Percentiles rank a stretch among this genome's conserved stretches.
Evolutionary conservation across 345 rosid species (phyloP).

Genomic region (Brassica rapa): DNA sequence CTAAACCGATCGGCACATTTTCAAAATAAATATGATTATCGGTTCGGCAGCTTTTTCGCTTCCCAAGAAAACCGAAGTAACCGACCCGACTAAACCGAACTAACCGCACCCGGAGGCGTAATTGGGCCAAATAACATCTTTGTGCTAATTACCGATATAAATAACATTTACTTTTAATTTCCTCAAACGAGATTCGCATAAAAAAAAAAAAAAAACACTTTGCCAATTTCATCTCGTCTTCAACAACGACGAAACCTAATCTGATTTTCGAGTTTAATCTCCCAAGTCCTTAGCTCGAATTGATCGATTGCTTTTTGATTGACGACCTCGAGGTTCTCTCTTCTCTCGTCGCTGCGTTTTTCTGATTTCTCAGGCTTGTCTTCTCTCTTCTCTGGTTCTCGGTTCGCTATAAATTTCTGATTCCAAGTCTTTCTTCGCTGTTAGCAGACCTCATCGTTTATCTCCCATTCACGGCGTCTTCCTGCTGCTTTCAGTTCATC

Average conservation of each 20-base stretch:
- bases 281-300: constrained; percentile 5
- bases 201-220: not conserved
- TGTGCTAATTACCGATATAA: not conserved
- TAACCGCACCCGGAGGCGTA: not conserved
- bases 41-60: not conserved
- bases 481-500: constrained; percentile 4
- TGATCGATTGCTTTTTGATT: constrained; percentile 10
- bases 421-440: constrained; percentile 26
- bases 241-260: constrained; percentile 34
- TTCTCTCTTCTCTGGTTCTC: constrained; percentile 28
- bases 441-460: constrained; percentile 30
- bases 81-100: not conserved
- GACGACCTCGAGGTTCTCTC: not conserved
- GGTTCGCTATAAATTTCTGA: constrained; percentile 11
- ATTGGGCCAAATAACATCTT: not conserved
- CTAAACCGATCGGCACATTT: not conserved
- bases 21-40: not conserved
- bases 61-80: not conserved
- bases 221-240: not conserved
- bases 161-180: not conserved
- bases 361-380: constrained; percentile 30
- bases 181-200: not conserved
- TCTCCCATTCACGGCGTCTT: constrained; percentile 21
- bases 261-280: not conserved
- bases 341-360: not conserved